These are phyloP conservation scores for Rhizopus stolonifer DNA, from an alignment of 371 early-diverging fungal genomes.

Conservation along the genomic window DNA sequence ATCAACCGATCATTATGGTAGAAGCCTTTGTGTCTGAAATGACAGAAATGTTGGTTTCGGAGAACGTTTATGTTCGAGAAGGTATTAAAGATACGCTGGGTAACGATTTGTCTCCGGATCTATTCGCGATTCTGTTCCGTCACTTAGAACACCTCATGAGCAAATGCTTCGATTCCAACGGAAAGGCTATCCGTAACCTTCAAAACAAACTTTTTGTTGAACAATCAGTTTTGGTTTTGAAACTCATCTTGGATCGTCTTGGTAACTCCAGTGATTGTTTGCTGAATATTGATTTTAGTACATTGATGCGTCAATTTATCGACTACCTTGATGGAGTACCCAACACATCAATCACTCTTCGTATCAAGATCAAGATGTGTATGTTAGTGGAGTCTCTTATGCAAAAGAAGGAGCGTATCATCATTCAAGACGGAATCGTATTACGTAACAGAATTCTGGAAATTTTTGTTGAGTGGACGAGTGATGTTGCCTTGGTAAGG, in stretches of 20 bases:
- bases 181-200: slow-evolving; percentile 71
- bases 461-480: slow-evolving; percentile 83
- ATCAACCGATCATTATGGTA: slow-evolving; percentile 52
- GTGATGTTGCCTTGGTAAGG: slow-evolving; percentile 64
- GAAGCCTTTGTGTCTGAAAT: slow-evolving; percentile 82
- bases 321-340: slow-evolving; percentile 76
- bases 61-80: slow-evolving; percentile 86
- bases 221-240: slow-evolving; percentile 80
- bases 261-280: slow-evolving; percentile 64
- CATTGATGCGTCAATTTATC: slow-evolving; percentile 70
- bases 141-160: slow-evolving; percentile 69
- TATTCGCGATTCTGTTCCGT: slow-evolving; percentile 77
- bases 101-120: slow-evolving; percentile 73
- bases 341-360: slow-evolving; percentile 55
- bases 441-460: slow-evolving; percentile 80
- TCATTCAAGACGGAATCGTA: slow-evolving; percentile 78
- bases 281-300: slow-evolving; percentile 82
- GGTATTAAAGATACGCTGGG: slow-evolving; percentile 86
- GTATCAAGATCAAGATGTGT: slow-evolving; percentile 86
- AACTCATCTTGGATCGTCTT: slow-evolving; percentile 78
- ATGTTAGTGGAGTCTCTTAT: slow-evolving; percentile 79
- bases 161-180: slow-evolving; percentile 68
- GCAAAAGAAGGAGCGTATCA: slow-evolving; percentile 76
- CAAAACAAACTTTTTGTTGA: slow-evolving; percentile 84
- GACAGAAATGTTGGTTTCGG: slow-evolving; percentile 77